These are phyloP conservation scores for Pisolithus sp. DNA, from an alignment of 768 basidiomycete species.

Conservation along the genomic window DNA sequence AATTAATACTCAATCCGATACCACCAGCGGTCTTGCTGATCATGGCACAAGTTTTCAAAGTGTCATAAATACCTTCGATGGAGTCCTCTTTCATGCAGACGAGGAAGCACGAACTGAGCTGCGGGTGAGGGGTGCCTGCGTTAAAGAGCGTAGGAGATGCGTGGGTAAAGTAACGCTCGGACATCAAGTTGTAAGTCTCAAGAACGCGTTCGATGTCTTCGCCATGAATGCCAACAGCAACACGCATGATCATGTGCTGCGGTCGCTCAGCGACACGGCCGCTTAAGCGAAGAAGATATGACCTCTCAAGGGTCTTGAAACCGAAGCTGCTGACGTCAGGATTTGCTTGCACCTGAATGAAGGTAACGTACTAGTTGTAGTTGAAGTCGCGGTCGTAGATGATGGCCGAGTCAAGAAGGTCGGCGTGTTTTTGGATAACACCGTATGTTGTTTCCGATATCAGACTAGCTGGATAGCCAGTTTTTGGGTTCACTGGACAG, in stretches of 20 bases:
- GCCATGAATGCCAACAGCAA: slow-evolving; percentile 96
- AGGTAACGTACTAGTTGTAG: slow-evolving; percentile 76
- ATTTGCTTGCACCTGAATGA: neutral
- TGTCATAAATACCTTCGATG: slow-evolving; percentile 99
- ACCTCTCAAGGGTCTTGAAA: slow-evolving; percentile 99
- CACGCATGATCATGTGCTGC: slow-evolving; percentile 99
- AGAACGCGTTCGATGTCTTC: slow-evolving; percentile 80
- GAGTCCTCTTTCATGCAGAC: slow-evolving; percentile 98
- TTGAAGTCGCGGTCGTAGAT: slow-evolving; percentile 98
- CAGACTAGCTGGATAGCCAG: slow-evolving; percentile 79
- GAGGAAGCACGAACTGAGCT: slow-evolving; percentile 95
- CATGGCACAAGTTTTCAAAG: slow-evolving; percentile 96
- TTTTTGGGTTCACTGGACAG: slow-evolving; percentile 86
- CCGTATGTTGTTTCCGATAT: slow-evolving; percentile 86
- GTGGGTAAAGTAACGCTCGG: slow-evolving; percentile 96
- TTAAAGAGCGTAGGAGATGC: slow-evolving; percentile 98
- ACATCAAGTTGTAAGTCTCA: slow-evolving; percentile 95
- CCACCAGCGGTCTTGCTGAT: slow-evolving; percentile 99
- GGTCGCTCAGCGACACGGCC: slow-evolving; percentile 95
- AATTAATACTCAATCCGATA: slow-evolving; percentile 93
- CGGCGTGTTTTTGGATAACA: slow-evolving; percentile 73
- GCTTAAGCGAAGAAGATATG: slow-evolving; percentile 91
- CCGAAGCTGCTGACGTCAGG: slow-evolving; percentile 60
- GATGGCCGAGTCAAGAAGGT: slow-evolving; percentile 83
- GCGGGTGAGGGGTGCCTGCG: slow-evolving; percentile 92